phyloP scores from a whole-genome alignment of 2,329 filamentous ascomycete species.

The Fusarium tricinctum region DNA sequence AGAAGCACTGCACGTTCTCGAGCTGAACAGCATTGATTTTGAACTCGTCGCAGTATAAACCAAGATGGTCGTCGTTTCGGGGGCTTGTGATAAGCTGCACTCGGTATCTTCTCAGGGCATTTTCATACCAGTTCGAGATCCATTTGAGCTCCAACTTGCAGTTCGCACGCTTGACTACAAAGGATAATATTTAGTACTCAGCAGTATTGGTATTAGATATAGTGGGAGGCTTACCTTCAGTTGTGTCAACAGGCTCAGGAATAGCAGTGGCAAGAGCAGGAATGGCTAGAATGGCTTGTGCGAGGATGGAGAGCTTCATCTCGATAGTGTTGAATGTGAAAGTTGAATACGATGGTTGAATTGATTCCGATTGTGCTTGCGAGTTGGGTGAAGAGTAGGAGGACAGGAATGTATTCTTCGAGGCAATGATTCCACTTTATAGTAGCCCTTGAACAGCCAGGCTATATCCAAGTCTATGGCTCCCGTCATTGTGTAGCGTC shows the following conservation, averaged over 20 bases:
- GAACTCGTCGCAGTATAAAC: background rate
- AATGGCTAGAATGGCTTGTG: background rate
- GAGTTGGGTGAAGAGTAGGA: background rate
- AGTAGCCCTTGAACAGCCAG: background rate
- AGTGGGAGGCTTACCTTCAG: background rate
- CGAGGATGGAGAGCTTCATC: background rate
- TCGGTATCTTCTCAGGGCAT: background rate
- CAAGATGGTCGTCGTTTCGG: background rate
- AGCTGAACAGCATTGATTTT: background rate
- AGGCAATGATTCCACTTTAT: background rate
- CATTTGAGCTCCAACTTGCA: background rate
- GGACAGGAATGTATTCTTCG: background rate
- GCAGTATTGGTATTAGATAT: background rate
- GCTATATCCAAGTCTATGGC: background rate
- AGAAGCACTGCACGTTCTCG: background rate
- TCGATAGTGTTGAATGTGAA: background rate
- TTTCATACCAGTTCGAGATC: background rate
- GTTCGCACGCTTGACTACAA: background rate
- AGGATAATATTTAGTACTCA: background rate
- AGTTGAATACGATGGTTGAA: background rate
- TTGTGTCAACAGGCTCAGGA: background rate
- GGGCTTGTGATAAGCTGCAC: background rate
- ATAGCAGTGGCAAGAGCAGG: background rate
- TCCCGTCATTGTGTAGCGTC: too few relatives aligned
- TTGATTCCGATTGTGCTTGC: background rate